A percentile compares a stretch with the other conserved stretches of the same genome.
These are phyloP conservation scores for Corniculantispora saksenae DNA, from an alignment of 2,329 filamentous ascomycete genomes.

Conservation along the genomic window DNA sequence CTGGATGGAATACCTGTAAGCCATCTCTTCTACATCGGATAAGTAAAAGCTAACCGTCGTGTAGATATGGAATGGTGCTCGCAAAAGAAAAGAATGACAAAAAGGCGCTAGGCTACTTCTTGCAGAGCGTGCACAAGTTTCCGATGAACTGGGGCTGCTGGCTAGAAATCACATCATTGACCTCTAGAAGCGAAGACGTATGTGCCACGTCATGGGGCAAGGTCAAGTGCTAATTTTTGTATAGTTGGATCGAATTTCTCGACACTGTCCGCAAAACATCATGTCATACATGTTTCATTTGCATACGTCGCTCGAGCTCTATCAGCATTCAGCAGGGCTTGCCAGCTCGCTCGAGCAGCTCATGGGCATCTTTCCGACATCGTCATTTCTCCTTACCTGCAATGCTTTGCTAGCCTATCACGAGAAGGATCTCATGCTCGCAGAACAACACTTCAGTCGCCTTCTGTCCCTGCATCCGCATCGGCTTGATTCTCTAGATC, in stretches of 20 bases:
- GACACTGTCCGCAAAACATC: slow-evolving; percentile 81
- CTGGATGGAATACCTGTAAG: slow-evolving; percentile 84
- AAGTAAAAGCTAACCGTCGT: neutral
- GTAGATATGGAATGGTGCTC: slow-evolving; percentile 81
- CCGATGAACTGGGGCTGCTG: slow-evolving; percentile 98
- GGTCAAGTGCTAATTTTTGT: slow-evolving; percentile 27
- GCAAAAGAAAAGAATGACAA: slow-evolving; percentile 88
- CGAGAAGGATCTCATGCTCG: slow-evolving; percentile 74
- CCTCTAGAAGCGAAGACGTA: slow-evolving; percentile 80
- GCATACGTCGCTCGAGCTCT: slow-evolving; percentile 87
- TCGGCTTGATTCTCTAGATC: slow-evolving; percentile 85
- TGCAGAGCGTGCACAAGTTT: slow-evolving; percentile 83
- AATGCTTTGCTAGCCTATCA: slow-evolving; percentile 88
- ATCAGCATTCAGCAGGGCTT: slow-evolving; percentile 76
- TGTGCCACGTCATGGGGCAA: slow-evolving; percentile 32
- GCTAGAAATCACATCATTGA: slow-evolving; percentile 83
- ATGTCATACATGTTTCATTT: slow-evolving; percentile 94
- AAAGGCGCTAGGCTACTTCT: slow-evolving; percentile 81
- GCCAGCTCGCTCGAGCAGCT: slow-evolving; percentile 76
- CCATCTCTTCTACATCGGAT: neutral
- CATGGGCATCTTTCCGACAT: slow-evolving; percentile 80
- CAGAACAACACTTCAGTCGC: slow-evolving; percentile 71
- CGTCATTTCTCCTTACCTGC: slow-evolving; percentile 87
- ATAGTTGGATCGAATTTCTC: slow-evolving; percentile 70
- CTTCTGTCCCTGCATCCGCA: slow-evolving; percentile 73